These are phyloP conservation scores for Cronartium quercuum DNA, from an alignment of 1,284 basidiomycete species.

Conservation along the genomic window DNA sequence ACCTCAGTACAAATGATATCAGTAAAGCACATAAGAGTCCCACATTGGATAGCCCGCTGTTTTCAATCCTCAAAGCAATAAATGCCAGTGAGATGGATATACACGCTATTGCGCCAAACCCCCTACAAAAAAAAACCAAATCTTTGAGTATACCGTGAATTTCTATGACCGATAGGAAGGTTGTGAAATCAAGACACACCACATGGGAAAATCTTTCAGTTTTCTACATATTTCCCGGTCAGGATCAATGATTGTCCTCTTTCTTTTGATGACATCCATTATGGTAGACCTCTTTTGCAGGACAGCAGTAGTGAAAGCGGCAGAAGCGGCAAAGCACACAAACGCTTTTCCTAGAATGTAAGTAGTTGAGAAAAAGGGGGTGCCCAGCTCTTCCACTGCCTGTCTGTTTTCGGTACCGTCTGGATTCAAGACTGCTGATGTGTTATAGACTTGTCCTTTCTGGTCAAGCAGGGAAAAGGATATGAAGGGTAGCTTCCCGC, in stretches of 20 bases:
- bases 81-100: conserved; percentile 23
- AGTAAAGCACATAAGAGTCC: conserved; percentile 18
- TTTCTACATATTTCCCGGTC: conserved; percentile 21
- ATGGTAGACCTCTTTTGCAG: conserved; percentile 12
- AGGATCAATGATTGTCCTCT: conserved; percentile 19
- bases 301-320: conserved; percentile 25
- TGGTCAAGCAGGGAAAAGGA: conserved; percentile 34
- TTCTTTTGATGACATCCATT: conserved; percentile 2
- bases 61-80: neutral
- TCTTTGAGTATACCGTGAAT: neutral
- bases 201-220: conserved; percentile 34
- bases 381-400: conserved; percentile 12
- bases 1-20: conserved; percentile 31
- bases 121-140: neutral
- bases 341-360: conserved; percentile 35
- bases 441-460: conserved; percentile 28
- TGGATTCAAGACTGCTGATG: conserved; percentile 13
- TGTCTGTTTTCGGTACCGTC: conserved; percentile 22
- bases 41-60: conserved; percentile 19
- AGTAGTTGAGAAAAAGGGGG: conserved; percentile 29
- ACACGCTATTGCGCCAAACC: conserved; percentile 20
- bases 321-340: conserved; percentile 27
- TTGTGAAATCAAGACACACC: conserved; percentile 5
- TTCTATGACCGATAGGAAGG: neutral
- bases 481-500: conserved; percentile 35